Conservation (phyloP, 352 stramenopile species). For the Globisporangium orthogonon region DNA sequence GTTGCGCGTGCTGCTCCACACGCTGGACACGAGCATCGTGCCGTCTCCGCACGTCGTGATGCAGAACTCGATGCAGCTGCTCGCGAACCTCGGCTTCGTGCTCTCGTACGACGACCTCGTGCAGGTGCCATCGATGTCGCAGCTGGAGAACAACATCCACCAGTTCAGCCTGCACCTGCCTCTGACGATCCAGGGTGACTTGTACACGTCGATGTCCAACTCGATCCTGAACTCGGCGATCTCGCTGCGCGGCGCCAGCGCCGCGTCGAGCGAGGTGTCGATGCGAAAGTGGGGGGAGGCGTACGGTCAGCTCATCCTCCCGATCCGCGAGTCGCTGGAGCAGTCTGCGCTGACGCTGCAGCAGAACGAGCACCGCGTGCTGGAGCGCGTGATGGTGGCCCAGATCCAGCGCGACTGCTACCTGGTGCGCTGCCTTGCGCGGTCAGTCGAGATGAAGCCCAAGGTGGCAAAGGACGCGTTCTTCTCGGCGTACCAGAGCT, state of each 20-base stretch:
- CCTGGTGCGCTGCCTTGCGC: constrained; percentile 57
- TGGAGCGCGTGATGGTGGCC: constrained; percentile 54
- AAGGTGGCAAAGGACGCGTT: constrained; percentile 75
- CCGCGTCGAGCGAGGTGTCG: constrained; percentile 15
- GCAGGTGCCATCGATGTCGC: constrained; percentile 57
- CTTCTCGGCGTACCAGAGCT: constrained; percentile 47
- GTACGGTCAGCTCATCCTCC: constrained; percentile 52
- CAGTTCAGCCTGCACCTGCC: constrained; percentile 67
- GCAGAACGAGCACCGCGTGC: constrained; percentile 64
- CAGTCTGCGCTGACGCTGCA: constrained; percentile 58
- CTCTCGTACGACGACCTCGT: constrained; percentile 66
- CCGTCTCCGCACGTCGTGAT: constrained; percentile 55
- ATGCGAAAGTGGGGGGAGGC: constrained; percentile 45
- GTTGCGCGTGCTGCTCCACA: constrained; percentile 45
- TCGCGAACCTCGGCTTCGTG: constrained; percentile 56
- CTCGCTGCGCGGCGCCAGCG: constrained; percentile 27
- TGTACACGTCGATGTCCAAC: constrained; percentile 79
- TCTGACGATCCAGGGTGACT: constrained; percentile 60
- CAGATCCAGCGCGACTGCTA: constrained; percentile 70
- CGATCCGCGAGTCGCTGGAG: constrained; percentile 66
- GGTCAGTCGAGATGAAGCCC: constrained; percentile 64
- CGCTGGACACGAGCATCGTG: constrained; percentile 58
- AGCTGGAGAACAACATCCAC: constrained; percentile 66
- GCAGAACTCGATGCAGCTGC: constrained; percentile 60
- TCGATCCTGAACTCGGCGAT: constrained; percentile 74